These are phyloP conservation scores for Ustilago xerochloae DNA, from an alignment of 1,284 basidiomycete genomes.

Conservation along the genomic window DNA sequence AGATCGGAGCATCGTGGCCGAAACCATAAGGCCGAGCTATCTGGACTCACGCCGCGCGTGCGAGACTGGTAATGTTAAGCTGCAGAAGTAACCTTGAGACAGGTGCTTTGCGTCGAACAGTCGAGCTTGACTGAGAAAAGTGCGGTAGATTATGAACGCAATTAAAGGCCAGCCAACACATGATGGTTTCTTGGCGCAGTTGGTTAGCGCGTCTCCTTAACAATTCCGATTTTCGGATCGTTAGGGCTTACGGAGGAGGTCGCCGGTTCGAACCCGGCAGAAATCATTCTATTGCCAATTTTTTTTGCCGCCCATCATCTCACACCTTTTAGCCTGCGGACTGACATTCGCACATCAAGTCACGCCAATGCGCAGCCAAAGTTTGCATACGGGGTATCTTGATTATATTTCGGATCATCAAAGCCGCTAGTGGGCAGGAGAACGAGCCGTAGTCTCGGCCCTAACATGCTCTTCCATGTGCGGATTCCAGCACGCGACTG, in stretches of 20 bases:
- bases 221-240: constrained; percentile 36
- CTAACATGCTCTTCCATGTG: constrained; percentile 29
- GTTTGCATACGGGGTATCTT: no score
- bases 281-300: constrained; percentile 37
- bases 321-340: not conserved
- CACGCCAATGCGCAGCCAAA: no score
- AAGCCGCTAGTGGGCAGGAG: not conserved
- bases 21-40: no score
- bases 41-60: no score
- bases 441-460: constrained; percentile 13
- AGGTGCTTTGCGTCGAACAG: no score
- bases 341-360: no score
- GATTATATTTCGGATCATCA: no score
- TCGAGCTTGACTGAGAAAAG: no score
- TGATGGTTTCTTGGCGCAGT: constrained; percentile 53
- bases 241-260: constrained; percentile 54
- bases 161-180: no score
- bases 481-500: constrained; percentile 47
- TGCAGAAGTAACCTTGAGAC: no score
- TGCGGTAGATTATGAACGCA: not conserved
- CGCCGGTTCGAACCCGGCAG: constrained; percentile 57
- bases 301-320: not conserved
- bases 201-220: constrained; percentile 59
- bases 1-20: no score
- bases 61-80: no score